phyloP scores from a whole-genome alignment of 345 rosid species.

The Sisymbrium irio region DNA sequence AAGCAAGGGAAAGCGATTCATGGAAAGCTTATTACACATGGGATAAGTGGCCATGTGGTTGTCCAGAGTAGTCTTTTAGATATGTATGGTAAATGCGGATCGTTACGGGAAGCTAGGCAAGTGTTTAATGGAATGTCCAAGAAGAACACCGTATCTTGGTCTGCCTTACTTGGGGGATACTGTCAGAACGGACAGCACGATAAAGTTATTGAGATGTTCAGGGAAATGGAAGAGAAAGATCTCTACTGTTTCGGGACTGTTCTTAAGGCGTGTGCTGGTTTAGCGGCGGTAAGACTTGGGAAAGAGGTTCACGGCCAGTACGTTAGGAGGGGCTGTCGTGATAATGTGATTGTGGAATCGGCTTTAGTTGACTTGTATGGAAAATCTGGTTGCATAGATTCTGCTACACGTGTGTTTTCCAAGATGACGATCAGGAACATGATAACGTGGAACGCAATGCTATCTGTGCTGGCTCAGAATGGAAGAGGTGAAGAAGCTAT shows the following conservation, averaged over 20 bases:
- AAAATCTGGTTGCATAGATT: constrained; percentile 73
- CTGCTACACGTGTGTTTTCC: constrained; percentile 48
- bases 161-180: constrained; percentile 78
- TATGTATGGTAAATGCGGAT: constrained; percentile 91
- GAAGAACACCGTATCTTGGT: constrained; percentile 76
- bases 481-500: constrained; percentile 76
- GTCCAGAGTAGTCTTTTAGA: constrained; percentile 85
- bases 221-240: constrained; percentile 52
- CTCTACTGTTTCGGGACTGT: constrained; percentile 82
- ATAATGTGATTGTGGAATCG: constrained; percentile 76
- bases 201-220: constrained; percentile 59
- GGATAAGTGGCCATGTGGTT: constrained; percentile 54
- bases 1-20: constrained; percentile 83
- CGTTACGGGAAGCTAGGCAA: constrained; percentile 47
- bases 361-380: constrained; percentile 90
- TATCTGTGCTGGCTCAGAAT: constrained; percentile 80
- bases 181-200: constrained; percentile 68
- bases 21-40: constrained; percentile 51
- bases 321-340: constrained; percentile 65
- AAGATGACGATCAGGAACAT: constrained; percentile 54
- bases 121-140: constrained; percentile 65
- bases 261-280: constrained; percentile 82
- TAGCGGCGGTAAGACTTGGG: constrained; percentile 68
- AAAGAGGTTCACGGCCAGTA: constrained; percentile 92
- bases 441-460: constrained; percentile 90